phyloP scores from a whole-genome alignment of 768 basidiomycete species.

The Tylopilus rubrobrunneus region DNA sequence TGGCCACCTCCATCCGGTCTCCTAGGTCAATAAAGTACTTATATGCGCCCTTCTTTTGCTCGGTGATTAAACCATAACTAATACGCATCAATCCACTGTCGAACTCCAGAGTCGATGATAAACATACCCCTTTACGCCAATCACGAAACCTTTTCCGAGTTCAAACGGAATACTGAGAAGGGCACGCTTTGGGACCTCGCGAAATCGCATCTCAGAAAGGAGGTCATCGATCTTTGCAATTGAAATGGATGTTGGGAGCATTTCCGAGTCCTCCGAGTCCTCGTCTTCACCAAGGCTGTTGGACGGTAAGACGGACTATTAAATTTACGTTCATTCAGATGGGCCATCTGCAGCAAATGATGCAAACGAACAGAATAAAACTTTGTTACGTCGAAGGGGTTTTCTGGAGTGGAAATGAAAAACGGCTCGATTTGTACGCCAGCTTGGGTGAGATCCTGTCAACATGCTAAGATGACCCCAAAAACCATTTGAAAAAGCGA shows the following conservation, averaged over 20 bases:
- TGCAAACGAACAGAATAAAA: slow-evolving; percentile 68
- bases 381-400: slow-evolving; percentile 64
- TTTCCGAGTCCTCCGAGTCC: slow-evolving; percentile 47
- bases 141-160: slow-evolving; percentile 67
- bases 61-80: slow-evolving; percentile 85
- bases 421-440: slow-evolving; percentile 84
- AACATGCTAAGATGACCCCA: neutral
- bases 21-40: slow-evolving; percentile 81
- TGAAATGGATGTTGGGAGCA: slow-evolving; percentile 67
- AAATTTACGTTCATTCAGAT: slow-evolving; percentile 4
- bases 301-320: slow-evolving; percentile 57
- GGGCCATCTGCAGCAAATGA: neutral
- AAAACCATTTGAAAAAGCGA: slow-evolving; percentile 2
- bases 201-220: slow-evolving; percentile 74
- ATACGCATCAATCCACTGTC: slow-evolving; percentile 3
- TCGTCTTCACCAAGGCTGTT: slow-evolving; percentile 42
- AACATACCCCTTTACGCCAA: slow-evolving; percentile 78
- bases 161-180: slow-evolving; percentile 79
- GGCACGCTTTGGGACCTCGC: slow-evolving; percentile 79
- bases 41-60: slow-evolving; percentile 80
- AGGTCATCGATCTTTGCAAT: slow-evolving; percentile 77
- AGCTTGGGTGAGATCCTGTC: slow-evolving; percentile 75
- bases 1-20: slow-evolving; percentile 73
- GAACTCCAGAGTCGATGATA: neutral
- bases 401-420: slow-evolving; percentile 71